Evolutionary conservation across 306 rosid species (phyloP).

Genomic region (Cicer bijugum): DNA sequence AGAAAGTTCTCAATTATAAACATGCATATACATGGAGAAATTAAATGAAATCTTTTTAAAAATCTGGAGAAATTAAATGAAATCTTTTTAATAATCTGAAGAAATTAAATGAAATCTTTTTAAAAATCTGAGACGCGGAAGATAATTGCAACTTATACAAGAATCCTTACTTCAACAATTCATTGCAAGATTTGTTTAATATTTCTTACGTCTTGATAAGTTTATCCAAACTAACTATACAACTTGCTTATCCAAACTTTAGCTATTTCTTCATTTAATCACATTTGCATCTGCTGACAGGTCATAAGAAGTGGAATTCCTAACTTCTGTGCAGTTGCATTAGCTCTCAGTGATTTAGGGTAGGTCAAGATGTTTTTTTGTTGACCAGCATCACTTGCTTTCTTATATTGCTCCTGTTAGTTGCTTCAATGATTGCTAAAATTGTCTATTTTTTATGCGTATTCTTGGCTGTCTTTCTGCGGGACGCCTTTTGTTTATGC

Average conservation of each 20-base stretch:
- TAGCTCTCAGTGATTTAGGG: conserved; percentile 91
- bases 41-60: not conserved
- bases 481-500: not conserved
- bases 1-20: not conserved
- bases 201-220: not conserved
- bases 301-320: conserved; percentile 95
- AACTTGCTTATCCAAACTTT: not conserved
- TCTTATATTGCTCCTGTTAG: conserved; percentile 11
- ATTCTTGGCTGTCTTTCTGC: not conserved
- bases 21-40: not conserved
- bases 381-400: not conserved
- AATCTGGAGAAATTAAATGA: not conserved
- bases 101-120: not conserved
- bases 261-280: conserved; percentile 1
- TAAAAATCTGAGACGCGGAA: not conserved
- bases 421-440: conserved; percentile 22
- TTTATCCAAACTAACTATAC: not conserved
- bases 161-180: not conserved
- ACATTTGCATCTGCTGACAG: conserved; percentile 51
- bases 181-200: not conserved
- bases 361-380: conserved; percentile 50
- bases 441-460: not conserved
- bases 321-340: conserved; percentile 91
- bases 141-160: not conserved
- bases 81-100: not conserved